Evolutionary conservation across 352 stramenopile genomes (phyloP), one percentile per base, ranked within the genome.

Genomic region (Pythium rishiriense): DNA sequence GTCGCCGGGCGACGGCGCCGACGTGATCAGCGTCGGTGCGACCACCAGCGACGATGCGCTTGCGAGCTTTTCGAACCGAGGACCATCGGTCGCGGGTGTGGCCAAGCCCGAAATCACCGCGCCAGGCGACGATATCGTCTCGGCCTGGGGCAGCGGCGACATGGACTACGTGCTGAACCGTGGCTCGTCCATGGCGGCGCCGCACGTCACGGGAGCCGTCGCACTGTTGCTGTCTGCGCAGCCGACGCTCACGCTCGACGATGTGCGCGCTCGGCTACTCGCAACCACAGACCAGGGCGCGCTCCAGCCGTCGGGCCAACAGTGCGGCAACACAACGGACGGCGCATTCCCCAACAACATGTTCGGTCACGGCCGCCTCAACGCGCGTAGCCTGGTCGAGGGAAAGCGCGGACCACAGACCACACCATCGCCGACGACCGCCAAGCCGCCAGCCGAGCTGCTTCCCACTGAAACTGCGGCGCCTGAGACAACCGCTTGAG

Each of bases 291-390:
- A 71, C 31, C 26, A 42, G 9, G 31, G 43, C 4, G 15, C 68
- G 11, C 53, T 57, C 29, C 47, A 43, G 8, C 57, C 66, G 3
- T 53, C 60, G n/a, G 55, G 49, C 26, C 35, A 67, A 22, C 57
- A 56, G 12, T 84, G 73, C 55, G 71, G 73, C 12, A 43, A 55
- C 9, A 73, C 72, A 10, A 41, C 50, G 14, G 74, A 76, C 56
- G 33, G n/a, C 1, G 58, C 42, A 14, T 78, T 64, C 59, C 76
- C 74, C 6, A 85, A 83, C 64, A 83, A 85, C 58, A 64, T 74
- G 50, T 83, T 61, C 37, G 75, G 72, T 33, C 61, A 75, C 43
- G 73, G 73, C 24, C 73, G 69, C 42, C 8, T 83, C 21, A 79
- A 81, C 50, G 65, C 69, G 28, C 35, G 71, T 25, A 64, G 54